Conservation (phyloP, 1,284 basidiomycete genomes). For the Ceratobasidium sp. region DNA sequence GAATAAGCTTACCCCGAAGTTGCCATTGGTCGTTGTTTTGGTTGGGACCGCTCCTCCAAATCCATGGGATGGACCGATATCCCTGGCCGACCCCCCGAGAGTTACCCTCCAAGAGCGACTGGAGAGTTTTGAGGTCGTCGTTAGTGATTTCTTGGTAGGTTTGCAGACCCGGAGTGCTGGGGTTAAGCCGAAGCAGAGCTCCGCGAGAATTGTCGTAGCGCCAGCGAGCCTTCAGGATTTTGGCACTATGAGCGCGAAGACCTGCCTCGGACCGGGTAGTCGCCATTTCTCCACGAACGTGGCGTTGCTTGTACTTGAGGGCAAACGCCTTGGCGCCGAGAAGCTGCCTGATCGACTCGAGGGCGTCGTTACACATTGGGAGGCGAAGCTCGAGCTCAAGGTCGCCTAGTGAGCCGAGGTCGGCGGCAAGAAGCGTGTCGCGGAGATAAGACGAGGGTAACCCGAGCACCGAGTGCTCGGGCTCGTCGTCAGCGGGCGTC, state of each 20-base stretch:
- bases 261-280: neutral
- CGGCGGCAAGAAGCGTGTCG: neutral
- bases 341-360: neutral
- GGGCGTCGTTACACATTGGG: neutral
- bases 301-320: neutral
- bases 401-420: neutral
- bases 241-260: neutral
- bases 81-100: neutral
- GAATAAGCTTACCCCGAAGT: neutral
- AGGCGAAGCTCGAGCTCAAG: neutral
- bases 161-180: too few species aligned
- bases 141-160: neutral
- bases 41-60: neutral
- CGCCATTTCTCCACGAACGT: neutral
- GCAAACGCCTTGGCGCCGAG: neutral
- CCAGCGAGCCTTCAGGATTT: neutral
- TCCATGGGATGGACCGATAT: neutral
- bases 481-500: neutral
- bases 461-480: conserved; percentile 23
- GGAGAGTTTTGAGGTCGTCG: neutral
- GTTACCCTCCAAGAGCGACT: neutral
- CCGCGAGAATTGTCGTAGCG: neutral
- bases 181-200: neutral
- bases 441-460: conserved; percentile 3
- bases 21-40: conserved; percentile 14